phyloP scores from a whole-genome alignment of 306 rosid species.

The Cicer pinnatifidum region DNA sequence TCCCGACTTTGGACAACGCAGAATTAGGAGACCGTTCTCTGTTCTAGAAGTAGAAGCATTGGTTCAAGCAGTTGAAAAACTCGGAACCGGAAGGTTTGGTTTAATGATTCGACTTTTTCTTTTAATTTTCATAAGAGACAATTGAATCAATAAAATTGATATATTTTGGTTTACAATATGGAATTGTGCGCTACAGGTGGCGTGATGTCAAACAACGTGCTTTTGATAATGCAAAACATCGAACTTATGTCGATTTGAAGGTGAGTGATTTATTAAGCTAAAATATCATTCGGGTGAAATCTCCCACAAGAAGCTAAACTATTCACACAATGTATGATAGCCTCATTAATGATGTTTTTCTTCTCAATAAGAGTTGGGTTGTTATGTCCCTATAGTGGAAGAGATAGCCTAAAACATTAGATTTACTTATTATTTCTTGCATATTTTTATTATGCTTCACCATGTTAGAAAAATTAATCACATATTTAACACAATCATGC shows the following conservation, averaged over 20 bases:
- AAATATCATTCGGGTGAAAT: not conserved
- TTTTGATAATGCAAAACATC: slow-evolving; percentile 69
- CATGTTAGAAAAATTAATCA: not conserved
- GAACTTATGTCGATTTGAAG: slow-evolving; percentile 82
- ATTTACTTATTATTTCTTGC: no score
- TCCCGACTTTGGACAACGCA: slow-evolving; percentile 65
- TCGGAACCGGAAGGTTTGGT: slow-evolving; percentile 83
- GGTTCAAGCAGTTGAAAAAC: slow-evolving; percentile 81
- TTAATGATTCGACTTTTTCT: not conserved
- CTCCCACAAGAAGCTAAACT: slow-evolving; percentile 2
- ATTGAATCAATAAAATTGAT: no score
- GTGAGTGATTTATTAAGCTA: slow-evolving; percentile 43
- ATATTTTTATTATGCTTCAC: no score
- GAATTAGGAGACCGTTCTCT: slow-evolving; percentile 82
- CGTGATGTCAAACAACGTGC: slow-evolving; percentile 73
- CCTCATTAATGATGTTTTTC: not conserved
- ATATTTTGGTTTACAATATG: no score
- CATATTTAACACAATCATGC: not conserved
- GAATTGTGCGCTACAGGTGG: slow-evolving; percentile 53
- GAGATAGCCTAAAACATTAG: not conserved
- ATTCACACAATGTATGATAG: not conserved
- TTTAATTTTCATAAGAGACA: not conserved
- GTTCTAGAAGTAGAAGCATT: slow-evolving; percentile 82
- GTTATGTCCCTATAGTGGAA: slow-evolving; percentile 7
- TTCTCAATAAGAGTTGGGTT: not conserved